Evolutionary conservation across 1,284 basidiomycete species (phyloP).

Genomic region (Blastosporella zonata): DNA sequence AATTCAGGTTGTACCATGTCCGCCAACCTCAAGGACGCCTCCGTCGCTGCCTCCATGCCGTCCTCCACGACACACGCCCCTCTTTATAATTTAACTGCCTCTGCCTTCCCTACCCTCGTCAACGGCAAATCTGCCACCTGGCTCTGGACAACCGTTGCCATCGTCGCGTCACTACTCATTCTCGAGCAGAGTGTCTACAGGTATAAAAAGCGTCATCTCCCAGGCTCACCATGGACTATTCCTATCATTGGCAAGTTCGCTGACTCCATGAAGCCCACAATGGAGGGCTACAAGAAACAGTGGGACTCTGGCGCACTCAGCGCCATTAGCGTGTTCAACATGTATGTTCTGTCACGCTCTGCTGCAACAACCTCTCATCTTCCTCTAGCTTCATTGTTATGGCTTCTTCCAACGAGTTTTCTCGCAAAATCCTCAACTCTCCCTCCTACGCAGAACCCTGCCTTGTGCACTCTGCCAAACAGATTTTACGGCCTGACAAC

Average conservation of each 20-base stretch:
- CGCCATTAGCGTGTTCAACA: conserved; percentile 92
- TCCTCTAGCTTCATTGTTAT: conserved; percentile 88
- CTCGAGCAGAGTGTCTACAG: conserved; percentile 86
- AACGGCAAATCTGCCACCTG: conserved; percentile 44
- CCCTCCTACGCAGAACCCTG: conserved; percentile 90
- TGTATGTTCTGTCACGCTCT: conserved; percentile 51
- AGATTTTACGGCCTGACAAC: conserved; percentile 85
- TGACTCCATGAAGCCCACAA: conserved; percentile 83
- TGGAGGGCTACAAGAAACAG: conserved; percentile 87
- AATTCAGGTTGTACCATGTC: conserved; percentile 32
- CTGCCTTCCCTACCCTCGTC: conserved; percentile 40
- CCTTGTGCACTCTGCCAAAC: conserved; percentile 91
- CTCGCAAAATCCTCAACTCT: conserved; percentile 92
- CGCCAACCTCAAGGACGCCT: conserved; percentile 28
- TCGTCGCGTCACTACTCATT: conserved; percentile 63
- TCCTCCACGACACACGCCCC: conserved; percentile 38
- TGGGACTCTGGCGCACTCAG: conserved; percentile 86
- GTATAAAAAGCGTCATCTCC: conserved; percentile 83
- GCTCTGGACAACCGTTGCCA: conserved; percentile 62
- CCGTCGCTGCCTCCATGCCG: conserved; percentile 40
- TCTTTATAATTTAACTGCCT: conserved; percentile 44
- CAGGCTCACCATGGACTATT: conserved; percentile 89
- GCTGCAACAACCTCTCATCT: conserved; percentile 6
- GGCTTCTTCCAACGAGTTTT: conserved; percentile 87
- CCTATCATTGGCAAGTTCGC: conserved; percentile 93